A percentile compares a stretch with the other conserved stretches of the same genome.
These are phyloP conservation scores for Mortierella hygrophila DNA, from an alignment of 192 early-diverging fungal genomes.

Conservation along the genomic window DNA sequence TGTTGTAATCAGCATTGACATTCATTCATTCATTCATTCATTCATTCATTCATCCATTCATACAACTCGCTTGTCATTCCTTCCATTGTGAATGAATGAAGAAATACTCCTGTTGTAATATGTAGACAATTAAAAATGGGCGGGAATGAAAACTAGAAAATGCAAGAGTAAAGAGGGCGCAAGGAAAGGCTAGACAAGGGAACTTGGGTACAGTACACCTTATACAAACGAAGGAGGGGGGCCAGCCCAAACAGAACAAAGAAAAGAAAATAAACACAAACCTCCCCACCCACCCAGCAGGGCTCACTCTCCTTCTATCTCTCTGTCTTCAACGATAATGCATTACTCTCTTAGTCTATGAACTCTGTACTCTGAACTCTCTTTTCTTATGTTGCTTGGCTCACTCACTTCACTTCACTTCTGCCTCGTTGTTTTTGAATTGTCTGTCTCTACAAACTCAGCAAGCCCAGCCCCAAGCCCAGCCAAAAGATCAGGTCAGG, in stretches of 20 bases:
- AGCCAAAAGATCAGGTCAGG: background rate
- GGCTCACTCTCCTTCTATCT: background rate
- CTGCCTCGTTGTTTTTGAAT: background rate
- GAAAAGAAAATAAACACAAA: background rate
- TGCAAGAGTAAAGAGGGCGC: background rate
- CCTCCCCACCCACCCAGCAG: background rate
- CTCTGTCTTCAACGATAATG: background rate
- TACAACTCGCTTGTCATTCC: background rate
- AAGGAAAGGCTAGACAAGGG: too few relatives aligned
- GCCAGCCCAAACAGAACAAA: background rate
- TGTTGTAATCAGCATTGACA: background rate
- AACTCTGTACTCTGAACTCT: background rate
- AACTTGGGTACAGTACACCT: too few relatives aligned
- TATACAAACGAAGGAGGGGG: background rate
- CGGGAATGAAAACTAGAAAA: background rate
- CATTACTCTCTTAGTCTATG: background rate
- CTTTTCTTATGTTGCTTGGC: background rate
- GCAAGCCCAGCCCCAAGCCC: slow-evolving; percentile 9
- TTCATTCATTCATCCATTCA: background rate
- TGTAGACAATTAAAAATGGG: too few relatives aligned
- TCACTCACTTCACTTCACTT: background rate
- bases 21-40: background rate
- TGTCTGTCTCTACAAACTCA: background rate
- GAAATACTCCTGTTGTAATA: background rate
- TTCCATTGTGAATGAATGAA: too few relatives aligned